These are phyloP conservation scores for Termitomyces sp. DNA, from an alignment of 768 basidiomycete genomes.

Conservation along the genomic window DNA sequence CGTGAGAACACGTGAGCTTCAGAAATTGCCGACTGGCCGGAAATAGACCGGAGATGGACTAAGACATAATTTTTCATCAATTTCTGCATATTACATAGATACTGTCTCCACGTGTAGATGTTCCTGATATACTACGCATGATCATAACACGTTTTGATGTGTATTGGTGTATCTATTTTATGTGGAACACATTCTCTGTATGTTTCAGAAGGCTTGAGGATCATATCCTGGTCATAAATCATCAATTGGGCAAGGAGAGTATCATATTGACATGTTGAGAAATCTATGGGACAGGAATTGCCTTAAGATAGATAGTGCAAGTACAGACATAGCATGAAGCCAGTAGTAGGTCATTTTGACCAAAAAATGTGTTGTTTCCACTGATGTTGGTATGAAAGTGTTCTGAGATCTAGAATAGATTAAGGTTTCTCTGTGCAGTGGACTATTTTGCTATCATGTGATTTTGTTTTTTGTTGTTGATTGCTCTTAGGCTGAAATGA, in stretches of 20 bases:
- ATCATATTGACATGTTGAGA: constrained; percentile 64
- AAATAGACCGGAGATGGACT: too few species aligned
- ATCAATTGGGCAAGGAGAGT: constrained; percentile 52
- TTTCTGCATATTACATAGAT: too few species aligned
- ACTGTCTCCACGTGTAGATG: too few species aligned
- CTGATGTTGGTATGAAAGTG: constrained; percentile 28
- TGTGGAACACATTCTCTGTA: constrained; percentile 26
- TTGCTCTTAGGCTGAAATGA: too few species aligned
- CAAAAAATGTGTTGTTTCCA: neutral
- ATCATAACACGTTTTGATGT: neutral
- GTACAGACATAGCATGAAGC: constrained; percentile 81
- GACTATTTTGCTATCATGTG: too few species aligned
- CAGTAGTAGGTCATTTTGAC: constrained; percentile 40
- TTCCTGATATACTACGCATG: neutral
- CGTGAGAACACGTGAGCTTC: too few species aligned
- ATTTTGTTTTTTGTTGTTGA: too few species aligned
- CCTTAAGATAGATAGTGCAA: constrained; percentile 74
- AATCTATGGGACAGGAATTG: constrained; percentile 79
- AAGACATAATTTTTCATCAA: too few species aligned
- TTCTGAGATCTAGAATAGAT: too few species aligned
- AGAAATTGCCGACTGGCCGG: too few species aligned
- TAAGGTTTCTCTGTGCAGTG: too few species aligned
- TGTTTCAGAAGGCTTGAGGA: constrained; percentile 44
- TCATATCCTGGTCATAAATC: constrained; percentile 44
- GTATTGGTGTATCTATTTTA: neutral